Conservation (phyloP, 2,329 filamentous ascomycete genomes). For the Trichoderma sp. region DNA sequence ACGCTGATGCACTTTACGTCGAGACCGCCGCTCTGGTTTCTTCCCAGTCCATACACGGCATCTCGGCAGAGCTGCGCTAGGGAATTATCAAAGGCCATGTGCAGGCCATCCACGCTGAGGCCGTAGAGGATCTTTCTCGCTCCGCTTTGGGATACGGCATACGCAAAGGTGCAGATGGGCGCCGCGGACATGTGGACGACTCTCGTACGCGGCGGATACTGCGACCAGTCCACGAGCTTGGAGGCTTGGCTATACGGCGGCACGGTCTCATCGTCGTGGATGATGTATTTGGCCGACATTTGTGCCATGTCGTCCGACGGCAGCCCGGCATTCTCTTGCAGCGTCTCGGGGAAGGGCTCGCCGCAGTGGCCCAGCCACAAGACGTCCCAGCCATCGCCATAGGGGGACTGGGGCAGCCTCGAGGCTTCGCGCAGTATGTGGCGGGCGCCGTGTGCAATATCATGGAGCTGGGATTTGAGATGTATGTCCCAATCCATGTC, state of each 20-base stretch:
- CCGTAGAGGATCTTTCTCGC: constrained; percentile 46
- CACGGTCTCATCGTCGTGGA: constrained; percentile 14
- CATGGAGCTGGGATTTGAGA: constrained; percentile 35
- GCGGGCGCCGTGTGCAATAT: constrained; percentile 24
- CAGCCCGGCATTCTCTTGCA: constrained; percentile 28
- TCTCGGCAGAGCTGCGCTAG: constrained; percentile 13
- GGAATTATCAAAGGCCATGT: constrained; percentile 11
- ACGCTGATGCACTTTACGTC: constrained; percentile 11
- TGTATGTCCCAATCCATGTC: constrained; percentile 50
- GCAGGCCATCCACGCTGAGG: constrained; percentile 32
- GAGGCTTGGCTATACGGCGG: background rate
- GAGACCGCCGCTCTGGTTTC: background rate
- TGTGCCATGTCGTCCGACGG: background rate
- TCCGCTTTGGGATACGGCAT: constrained; percentile 49
- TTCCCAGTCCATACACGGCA: constrained; percentile 2
- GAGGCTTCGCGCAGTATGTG: background rate
- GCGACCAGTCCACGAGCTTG: background rate
- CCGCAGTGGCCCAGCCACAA: constrained; percentile 54
- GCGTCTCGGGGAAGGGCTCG: constrained; percentile 38
- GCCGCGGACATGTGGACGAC: constrained; percentile 48
- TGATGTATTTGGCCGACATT: constrained; percentile 9
- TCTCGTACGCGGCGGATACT: constrained; percentile 46
- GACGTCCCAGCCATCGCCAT: constrained; percentile 54
- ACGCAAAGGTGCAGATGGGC: constrained; percentile 48
- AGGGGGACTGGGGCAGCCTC: constrained; percentile 40